phyloP scores from a whole-genome alignment of 2,329 filamentous ascomycete species.

The Pleochaeta shiraiana region DNA sequence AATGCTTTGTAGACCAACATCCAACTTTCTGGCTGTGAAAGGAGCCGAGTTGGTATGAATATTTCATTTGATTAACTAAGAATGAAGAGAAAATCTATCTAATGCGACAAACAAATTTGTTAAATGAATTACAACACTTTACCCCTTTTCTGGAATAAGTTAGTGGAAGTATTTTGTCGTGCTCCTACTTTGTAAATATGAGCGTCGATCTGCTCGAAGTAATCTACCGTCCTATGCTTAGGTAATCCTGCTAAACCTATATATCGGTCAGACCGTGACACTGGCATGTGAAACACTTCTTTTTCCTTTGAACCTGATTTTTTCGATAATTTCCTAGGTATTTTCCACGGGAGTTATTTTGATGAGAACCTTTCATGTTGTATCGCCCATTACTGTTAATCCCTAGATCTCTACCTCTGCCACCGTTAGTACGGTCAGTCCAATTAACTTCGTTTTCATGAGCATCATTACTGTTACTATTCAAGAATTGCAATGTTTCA shows the following conservation, averaged over 20 bases:
- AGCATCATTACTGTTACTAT: neutral
- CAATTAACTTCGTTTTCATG: neutral
- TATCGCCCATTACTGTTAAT: no score
- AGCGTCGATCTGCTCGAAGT: no score
- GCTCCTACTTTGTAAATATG: no score
- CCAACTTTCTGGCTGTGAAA: neutral
- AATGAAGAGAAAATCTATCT: no score
- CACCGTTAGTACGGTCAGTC: neutral
- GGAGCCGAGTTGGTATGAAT: neutral
- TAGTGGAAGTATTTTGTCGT: no score
- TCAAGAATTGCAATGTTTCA: neutral
- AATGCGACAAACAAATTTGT: no score
- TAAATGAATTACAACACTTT: no score
- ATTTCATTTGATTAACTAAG: no score
- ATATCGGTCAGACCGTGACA: no score
- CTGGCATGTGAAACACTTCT: neutral
- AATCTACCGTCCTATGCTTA: no score
- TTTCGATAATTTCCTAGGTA: neutral
- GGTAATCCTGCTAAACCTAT: no score
- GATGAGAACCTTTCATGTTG: neutral
- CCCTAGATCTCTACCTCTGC: neutral
- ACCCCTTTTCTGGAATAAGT: no score
- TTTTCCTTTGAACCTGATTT: neutral
- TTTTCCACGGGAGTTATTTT: neutral
- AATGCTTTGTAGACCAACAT: neutral